phyloP scores from a whole-genome alignment of 2,329 filamentous ascomycete species.

The Colletotrichum sp. region DNA sequence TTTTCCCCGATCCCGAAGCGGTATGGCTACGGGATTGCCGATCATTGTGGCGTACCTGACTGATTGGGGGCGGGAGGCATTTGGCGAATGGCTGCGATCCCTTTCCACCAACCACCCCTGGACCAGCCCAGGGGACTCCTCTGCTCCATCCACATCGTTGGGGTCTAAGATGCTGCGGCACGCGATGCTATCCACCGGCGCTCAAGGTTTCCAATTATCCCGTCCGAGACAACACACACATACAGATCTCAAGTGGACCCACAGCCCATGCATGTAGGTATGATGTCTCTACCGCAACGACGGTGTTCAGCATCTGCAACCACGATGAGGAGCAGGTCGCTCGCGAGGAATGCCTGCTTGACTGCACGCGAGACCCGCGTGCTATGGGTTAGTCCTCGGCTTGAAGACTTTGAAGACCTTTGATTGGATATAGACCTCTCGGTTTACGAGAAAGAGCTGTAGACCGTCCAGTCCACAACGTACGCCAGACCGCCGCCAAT shows the following conservation, averaged over 20 bases:
- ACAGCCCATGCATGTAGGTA: not conserved
- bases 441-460: not conserved
- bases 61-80: conserved; percentile 3
- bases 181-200: not conserved
- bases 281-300: not conserved
- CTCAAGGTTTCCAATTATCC: not conserved
- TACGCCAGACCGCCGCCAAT: not conserved
- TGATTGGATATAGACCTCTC: not conserved
- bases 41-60: conserved; percentile 23
- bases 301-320: not conserved
- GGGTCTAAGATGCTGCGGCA: not conserved
- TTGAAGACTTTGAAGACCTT: too few relatives aligned
- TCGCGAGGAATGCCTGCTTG: not conserved
- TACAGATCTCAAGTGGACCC: not conserved
- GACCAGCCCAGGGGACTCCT: not conserved
- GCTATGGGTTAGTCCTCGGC: not conserved
- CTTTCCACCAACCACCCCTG: not conserved
- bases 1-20: conserved; percentile 8
- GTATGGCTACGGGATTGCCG: conserved; percentile 22
- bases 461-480: not conserved
- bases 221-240: not conserved
- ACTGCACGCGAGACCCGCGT: not conserved
- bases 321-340: not conserved
- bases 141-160: not conserved
- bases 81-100: not conserved